Percentiles rank a stretch among this genome's conserved stretches.
phyloP scores from a whole-genome alignment of 176 grass and related monocot species.

The Phoenix dactylifera region DNA sequence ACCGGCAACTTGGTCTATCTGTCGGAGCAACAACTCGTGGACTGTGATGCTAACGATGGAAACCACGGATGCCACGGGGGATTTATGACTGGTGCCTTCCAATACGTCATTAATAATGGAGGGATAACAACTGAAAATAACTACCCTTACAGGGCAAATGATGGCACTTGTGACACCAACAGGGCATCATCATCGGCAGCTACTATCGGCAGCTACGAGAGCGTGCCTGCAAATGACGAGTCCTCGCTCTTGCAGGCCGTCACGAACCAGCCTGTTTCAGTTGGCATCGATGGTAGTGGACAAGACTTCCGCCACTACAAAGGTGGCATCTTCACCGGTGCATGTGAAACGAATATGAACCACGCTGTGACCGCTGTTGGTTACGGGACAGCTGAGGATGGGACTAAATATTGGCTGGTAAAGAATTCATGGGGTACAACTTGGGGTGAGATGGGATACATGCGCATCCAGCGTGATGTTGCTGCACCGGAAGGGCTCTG shows the following conservation, averaged over 20 bases:
- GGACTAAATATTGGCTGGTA: conserved; percentile 39
- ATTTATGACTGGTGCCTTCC: too few relatives aligned
- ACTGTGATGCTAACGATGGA: conserved; percentile 29
- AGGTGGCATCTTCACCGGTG: not conserved
- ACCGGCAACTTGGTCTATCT: conserved; percentile 15
- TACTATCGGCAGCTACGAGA: conserved; percentile 29
- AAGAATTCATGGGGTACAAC: conserved; percentile 3
- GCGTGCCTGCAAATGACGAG: conserved; percentile 12
- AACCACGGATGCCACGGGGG: conserved; percentile 30
- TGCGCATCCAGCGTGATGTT: too few relatives aligned
- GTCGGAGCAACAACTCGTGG: conserved; percentile 69
- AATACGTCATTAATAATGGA: too few relatives aligned
- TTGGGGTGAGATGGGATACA: too few relatives aligned
- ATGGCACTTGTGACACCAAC: too few relatives aligned
- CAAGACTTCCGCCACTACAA: conserved; percentile 49
- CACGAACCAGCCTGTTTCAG: not conserved
- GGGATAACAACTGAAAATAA: too few relatives aligned
- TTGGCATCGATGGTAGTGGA: conserved; percentile 50
- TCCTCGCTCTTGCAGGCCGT: too few relatives aligned
- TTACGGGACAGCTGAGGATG: conserved; percentile 24
- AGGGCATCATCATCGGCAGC: not conserved
- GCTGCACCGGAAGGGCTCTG: too few relatives aligned
- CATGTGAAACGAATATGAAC: conserved; percentile 39
- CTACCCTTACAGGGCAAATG: too few relatives aligned
- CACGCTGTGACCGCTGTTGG: conserved; percentile 56